These are phyloP conservation scores for Canna indica DNA, from an alignment of 176 grass and related monocot genomes.

Conservation along the genomic window DNA sequence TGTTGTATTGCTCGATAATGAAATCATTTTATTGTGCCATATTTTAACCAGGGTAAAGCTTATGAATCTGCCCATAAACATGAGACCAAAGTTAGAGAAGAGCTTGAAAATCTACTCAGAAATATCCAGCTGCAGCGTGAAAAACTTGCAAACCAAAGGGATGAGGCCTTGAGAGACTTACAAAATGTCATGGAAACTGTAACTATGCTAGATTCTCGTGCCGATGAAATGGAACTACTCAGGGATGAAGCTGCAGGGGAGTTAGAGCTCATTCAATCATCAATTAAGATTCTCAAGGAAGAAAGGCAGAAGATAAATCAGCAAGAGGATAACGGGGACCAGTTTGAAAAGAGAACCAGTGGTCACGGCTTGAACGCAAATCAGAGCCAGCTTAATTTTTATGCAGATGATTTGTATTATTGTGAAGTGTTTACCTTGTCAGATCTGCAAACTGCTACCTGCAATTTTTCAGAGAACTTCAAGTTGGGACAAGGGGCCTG, in stretches of 20 bases:
- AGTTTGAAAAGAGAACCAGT: neutral
- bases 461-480: constrained; percentile 62
- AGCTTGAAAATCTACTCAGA: constrained; percentile 42
- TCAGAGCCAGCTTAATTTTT: constrained; percentile 21
- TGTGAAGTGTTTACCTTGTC: constrained; percentile 58
- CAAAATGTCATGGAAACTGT: constrained; percentile 42
- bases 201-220: constrained; percentile 30
- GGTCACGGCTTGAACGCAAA: constrained; percentile 20
- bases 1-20: neutral
- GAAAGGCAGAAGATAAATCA: constrained; percentile 25
- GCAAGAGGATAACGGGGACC: constrained; percentile 7
- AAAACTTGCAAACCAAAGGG: constrained; percentile 38
- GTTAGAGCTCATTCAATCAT: constrained; percentile 59
- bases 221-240: constrained; percentile 14
- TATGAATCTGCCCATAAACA: constrained; percentile 29
- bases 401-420: constrained; percentile 19
- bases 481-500: constrained; percentile 32
- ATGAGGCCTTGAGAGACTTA: constrained; percentile 35
- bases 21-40: neutral
- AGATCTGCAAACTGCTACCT: constrained; percentile 65
- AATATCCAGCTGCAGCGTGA: constrained; percentile 33
- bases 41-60: constrained; percentile 36
- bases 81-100: constrained; percentile 46
- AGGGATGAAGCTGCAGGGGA: constrained; percentile 47
- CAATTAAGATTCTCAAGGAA: constrained; percentile 36